A percentile compares a stretch with the other conserved stretches of the same genome.
Conservation (phyloP, 1,139 yeast genomes). For the Protomyces arabidopsidicola region DNA sequence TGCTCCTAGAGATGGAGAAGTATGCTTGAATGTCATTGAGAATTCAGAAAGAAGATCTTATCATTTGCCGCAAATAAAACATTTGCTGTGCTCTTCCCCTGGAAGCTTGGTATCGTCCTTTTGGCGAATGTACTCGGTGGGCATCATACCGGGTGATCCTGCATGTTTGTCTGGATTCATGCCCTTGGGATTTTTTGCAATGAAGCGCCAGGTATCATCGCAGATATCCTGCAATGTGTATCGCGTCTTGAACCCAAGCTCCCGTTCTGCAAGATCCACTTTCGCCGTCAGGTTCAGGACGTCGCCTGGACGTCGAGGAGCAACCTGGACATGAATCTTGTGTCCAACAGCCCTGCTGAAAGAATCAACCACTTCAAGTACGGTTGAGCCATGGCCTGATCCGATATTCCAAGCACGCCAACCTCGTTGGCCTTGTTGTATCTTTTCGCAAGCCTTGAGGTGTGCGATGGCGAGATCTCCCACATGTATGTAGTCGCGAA, state of each 20-base stretch:
- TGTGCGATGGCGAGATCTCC: constrained; percentile 80
- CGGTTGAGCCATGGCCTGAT: constrained; percentile 74
- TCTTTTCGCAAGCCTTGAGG: constrained; percentile 61
- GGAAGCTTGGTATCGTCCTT: background rate
- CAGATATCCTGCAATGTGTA: constrained; percentile 61
- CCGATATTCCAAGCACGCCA: constrained; percentile 80
- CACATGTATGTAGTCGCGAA: constrained; percentile 77
- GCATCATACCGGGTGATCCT: constrained; percentile 20
- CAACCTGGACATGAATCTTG: constrained; percentile 60
- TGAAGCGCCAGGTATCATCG: constrained; percentile 74
- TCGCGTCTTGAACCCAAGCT: constrained; percentile 62
- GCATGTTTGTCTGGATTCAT: constrained; percentile 21
- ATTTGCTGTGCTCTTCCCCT: constrained; percentile 21
- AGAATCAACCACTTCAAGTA: constrained; percentile 63
- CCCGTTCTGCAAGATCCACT: constrained; percentile 60
- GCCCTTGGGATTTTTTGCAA: constrained; percentile 55
- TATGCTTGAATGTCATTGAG: background rate
- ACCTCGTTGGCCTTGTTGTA: constrained; percentile 47
- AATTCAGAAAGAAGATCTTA: background rate
- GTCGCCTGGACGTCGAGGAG: constrained; percentile 70
- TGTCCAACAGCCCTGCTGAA: constrained; percentile 67
- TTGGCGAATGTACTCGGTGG: constrained; percentile 4
- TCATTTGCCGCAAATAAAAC: constrained; percentile 16
- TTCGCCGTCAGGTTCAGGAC: constrained; percentile 71
- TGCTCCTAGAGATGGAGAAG: background rate